Evolutionary conservation across 176 grass and related monocot genomes (phyloP).

Genomic region (Lolium multiflorum): DNA sequence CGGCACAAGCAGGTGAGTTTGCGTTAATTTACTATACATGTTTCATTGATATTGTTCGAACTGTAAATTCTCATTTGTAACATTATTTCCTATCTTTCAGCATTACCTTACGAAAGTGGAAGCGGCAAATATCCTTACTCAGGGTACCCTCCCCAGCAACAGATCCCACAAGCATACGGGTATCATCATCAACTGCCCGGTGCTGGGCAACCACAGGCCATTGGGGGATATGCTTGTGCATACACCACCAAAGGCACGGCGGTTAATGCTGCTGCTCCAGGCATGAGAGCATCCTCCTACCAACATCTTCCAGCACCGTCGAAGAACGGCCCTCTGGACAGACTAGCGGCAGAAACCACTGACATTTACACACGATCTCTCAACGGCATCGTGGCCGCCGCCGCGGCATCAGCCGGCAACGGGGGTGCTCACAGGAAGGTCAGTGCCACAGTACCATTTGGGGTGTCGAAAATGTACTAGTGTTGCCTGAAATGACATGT

Average conservation of each 20-base stretch:
- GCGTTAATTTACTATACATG: background rate
- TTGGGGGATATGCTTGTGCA: slow-evolving; percentile 43
- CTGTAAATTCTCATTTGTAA: background rate
- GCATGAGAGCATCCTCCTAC: slow-evolving; percentile 70
- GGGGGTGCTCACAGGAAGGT: slow-evolving; percentile 66
- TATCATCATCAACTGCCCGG: slow-evolving; percentile 48
- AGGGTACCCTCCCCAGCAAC: slow-evolving; percentile 60
- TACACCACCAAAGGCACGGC: slow-evolving; percentile 43
- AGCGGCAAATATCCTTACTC: slow-evolving; percentile 47
- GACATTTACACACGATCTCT: slow-evolving; percentile 65
- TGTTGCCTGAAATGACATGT: background rate
- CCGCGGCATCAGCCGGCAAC: slow-evolving; percentile 55
- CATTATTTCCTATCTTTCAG: slow-evolving; percentile 27
- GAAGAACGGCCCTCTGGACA: slow-evolving; percentile 50
- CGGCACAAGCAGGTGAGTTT: slow-evolving; percentile 61
- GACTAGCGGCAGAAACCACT: slow-evolving; percentile 48
- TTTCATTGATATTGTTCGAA: background rate
- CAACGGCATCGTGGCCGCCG: slow-evolving; percentile 66
- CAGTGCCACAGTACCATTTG: slow-evolving; percentile 53
- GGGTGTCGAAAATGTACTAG: slow-evolving; percentile 84
- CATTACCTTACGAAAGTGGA: slow-evolving; percentile 51
- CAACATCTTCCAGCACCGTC: slow-evolving; percentile 49
- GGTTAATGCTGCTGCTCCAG: slow-evolving; percentile 50
- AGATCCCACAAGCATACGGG: slow-evolving; percentile 53
- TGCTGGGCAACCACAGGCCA: slow-evolving; percentile 50